Conservation (phyloP, 2,329 filamentous ascomycete species). For the Ophiognomonia clavigignenti-juglandacearum region DNA sequence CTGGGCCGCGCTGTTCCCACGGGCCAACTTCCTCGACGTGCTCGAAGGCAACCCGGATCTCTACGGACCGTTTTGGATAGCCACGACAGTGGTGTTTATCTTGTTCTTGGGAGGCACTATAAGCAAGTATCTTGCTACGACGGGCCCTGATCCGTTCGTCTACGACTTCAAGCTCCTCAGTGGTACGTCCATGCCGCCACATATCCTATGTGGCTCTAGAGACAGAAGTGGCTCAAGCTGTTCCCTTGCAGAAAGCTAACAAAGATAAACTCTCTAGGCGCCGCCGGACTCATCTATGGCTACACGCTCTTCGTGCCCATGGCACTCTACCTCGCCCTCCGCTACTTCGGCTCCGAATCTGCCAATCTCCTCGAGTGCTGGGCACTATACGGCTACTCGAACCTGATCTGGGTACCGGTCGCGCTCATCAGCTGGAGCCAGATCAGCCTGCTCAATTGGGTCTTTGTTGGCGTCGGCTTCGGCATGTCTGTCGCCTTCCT, state of each 20-base stretch:
- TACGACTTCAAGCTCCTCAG: constrained; percentile 90
- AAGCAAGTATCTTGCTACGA: constrained; percentile 75
- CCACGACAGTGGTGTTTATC: constrained; percentile 93
- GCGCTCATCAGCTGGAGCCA: constrained; percentile 88
- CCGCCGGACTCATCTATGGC: constrained; percentile 89
- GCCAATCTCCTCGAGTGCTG: constrained; percentile 94
- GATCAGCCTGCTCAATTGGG: constrained; percentile 82
- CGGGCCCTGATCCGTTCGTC: constrained; percentile 67
- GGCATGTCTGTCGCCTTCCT: constrained; percentile 78
- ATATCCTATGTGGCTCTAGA: background rate
- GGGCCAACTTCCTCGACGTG: constrained; percentile 93
- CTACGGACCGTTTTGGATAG: constrained; percentile 98
- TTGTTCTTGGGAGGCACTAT: constrained; percentile 94
- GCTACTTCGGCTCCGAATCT: constrained; percentile 92
- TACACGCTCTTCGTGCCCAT: constrained; percentile 88
- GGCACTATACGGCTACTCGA: constrained; percentile 92
- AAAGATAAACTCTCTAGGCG: constrained; percentile 48
- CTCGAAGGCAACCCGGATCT: constrained; percentile 95
- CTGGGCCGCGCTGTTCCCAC: constrained; percentile 81
- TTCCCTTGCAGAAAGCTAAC: background rate
- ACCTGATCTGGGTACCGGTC: constrained; percentile 95
- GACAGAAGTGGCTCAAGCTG: background rate
- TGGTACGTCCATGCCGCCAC: constrained; percentile 46
- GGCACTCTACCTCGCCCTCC: constrained; percentile 78
- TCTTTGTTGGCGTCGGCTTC: constrained; percentile 85